phyloP scores from a whole-genome alignment of 2,329 filamentous ascomycete genomes.

The Didymella keratinophila region DNA sequence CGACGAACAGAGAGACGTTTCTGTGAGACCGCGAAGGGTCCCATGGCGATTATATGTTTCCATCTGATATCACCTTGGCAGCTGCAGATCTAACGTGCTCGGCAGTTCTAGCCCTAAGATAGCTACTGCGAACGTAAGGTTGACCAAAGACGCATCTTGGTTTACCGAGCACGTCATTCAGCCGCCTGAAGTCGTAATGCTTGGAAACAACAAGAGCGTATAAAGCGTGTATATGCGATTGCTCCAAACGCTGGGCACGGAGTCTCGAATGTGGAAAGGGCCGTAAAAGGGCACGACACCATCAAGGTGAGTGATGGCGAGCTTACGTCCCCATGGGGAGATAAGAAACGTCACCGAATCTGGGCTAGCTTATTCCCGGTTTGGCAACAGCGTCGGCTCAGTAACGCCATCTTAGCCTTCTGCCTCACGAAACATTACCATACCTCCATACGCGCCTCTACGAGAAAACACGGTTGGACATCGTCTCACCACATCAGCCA shows the following conservation, averaged over 20 bases:
- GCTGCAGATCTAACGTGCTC: constrained; percentile 10
- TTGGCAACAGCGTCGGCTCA: not conserved
- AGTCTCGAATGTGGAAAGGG: not conserved
- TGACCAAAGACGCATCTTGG: not conserved
- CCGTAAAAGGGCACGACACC: not conserved
- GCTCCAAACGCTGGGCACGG: constrained; percentile 7
- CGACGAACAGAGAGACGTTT: not conserved
- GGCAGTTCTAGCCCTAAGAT: constrained; percentile 12
- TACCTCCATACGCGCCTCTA: not conserved
- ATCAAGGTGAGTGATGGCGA: constrained; percentile 1
- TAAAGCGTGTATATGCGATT: not conserved
- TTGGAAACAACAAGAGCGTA: constrained; percentile 4
- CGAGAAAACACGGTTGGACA: not conserved
- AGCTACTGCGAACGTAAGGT: constrained; percentile 10
- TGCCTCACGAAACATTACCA: not conserved
- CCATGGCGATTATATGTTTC: constrained; percentile 23
- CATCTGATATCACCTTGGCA: constrained; percentile 26
- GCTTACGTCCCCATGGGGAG: constrained; percentile 2
- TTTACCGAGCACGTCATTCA: constrained; percentile 23
- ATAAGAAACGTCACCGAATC: constrained; percentile 1
- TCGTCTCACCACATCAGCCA: not conserved
- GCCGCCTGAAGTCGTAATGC: constrained; percentile 22
- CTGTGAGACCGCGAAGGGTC: not conserved
- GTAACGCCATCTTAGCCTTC: not conserved
- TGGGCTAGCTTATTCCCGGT: not conserved